phyloP scores from a whole-genome alignment of 352 stramenopile species.

The Phytophthora fragariaefolia region DNA sequence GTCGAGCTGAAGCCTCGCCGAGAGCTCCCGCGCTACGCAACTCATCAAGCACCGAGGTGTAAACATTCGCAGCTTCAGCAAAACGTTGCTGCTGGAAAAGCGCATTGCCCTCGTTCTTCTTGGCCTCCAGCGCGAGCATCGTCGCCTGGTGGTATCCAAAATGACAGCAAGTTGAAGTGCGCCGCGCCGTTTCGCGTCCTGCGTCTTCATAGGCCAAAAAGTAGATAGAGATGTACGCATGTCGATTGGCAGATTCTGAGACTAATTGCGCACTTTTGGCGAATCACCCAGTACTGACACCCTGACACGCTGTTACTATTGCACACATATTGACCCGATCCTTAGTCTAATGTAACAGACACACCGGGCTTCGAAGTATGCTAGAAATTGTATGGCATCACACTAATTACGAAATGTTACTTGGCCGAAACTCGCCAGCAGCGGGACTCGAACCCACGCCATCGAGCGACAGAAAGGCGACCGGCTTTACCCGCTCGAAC shows the following conservation, averaged over 20 bases:
- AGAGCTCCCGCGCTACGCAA: neutral
- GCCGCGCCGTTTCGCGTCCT: slow-evolving; percentile 16
- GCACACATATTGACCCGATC: slow-evolving; percentile 90
- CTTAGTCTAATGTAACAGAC: slow-evolving; percentile 92
- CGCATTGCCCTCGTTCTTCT: slow-evolving; percentile 68
- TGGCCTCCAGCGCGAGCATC: slow-evolving; percentile 44
- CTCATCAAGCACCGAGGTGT: slow-evolving; percentile 46
- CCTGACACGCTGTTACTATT: slow-evolving; percentile 77
- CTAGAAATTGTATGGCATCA: slow-evolving; percentile 29
- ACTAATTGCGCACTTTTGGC: slow-evolving; percentile 46
- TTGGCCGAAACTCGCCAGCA: slow-evolving; percentile 1
- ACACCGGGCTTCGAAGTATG: slow-evolving; percentile 91
- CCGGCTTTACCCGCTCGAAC: slow-evolving; percentile 23
- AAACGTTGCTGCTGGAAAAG: slow-evolving; percentile 59
- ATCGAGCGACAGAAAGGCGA: neutral
- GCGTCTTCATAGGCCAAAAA: slow-evolving; percentile 21
- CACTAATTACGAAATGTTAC: slow-evolving; percentile 25
- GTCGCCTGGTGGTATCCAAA: slow-evolving; percentile 1
- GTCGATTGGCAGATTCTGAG: slow-evolving; percentile 91
- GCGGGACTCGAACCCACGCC: slow-evolving; percentile 74
- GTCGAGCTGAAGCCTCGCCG: slow-evolving; percentile 16
- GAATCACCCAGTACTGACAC: slow-evolving; percentile 84
- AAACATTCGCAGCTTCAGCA: slow-evolving; percentile 53
- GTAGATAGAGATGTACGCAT: slow-evolving; percentile 49
- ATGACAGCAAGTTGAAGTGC: slow-evolving; percentile 4